A percentile compares a stretch with the other conserved stretches of the same genome.
These are phyloP conservation scores for Phytophthora sp. DNA, from an alignment of 352 stramenopile species.

Conservation along the genomic window DNA sequence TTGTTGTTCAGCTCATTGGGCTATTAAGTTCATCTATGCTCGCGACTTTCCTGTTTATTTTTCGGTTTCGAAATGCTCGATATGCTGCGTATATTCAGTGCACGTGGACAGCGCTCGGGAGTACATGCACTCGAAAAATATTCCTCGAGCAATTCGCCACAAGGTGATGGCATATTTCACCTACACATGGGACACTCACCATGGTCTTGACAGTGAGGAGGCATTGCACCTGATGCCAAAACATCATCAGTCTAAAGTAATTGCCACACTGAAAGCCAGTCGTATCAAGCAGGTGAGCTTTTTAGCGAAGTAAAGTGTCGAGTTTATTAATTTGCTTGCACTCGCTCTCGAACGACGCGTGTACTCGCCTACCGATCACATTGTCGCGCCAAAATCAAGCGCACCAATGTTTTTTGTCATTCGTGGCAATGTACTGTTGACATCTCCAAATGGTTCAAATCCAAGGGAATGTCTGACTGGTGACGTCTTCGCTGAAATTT, in stretches of 20 bases:
- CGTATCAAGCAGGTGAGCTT: slow-evolving; percentile 68
- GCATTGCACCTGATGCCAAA: slow-evolving; percentile 51
- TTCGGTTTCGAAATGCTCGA: slow-evolving; percentile 54
- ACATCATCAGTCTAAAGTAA: slow-evolving; percentile 56
- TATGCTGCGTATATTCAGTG: slow-evolving; percentile 47
- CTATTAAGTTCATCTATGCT: slow-evolving; percentile 58
- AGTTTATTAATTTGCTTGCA: slow-evolving; percentile 65
- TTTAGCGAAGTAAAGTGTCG: slow-evolving; percentile 63
- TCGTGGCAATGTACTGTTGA: slow-evolving; percentile 50
- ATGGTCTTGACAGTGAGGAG: slow-evolving; percentile 61
- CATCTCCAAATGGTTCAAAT: slow-evolving; percentile 39
- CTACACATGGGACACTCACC: slow-evolving; percentile 62
- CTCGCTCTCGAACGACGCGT: slow-evolving; percentile 48
- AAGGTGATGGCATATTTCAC: slow-evolving; percentile 11
- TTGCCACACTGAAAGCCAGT: slow-evolving; percentile 61
- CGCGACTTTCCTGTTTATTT: slow-evolving; percentile 68
- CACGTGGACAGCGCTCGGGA: slow-evolving; percentile 71
- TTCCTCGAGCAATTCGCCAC: slow-evolving; percentile 34
- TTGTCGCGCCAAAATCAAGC: slow-evolving; percentile 67
- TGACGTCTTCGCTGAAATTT: slow-evolving; percentile 64
- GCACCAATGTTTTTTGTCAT: slow-evolving; percentile 74
- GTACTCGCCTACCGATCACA: slow-evolving; percentile 56
- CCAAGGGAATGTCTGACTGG: slow-evolving; percentile 56
- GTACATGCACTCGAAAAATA: slow-evolving; percentile 69
- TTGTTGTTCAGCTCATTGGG: slow-evolving; percentile 48